A percentile compares a stretch with the other conserved stretches of the same genome.
Evolutionary conservation across 2,329 filamentous ascomycete species (phyloP).

Genomic region (Xylaria sp.): DNA sequence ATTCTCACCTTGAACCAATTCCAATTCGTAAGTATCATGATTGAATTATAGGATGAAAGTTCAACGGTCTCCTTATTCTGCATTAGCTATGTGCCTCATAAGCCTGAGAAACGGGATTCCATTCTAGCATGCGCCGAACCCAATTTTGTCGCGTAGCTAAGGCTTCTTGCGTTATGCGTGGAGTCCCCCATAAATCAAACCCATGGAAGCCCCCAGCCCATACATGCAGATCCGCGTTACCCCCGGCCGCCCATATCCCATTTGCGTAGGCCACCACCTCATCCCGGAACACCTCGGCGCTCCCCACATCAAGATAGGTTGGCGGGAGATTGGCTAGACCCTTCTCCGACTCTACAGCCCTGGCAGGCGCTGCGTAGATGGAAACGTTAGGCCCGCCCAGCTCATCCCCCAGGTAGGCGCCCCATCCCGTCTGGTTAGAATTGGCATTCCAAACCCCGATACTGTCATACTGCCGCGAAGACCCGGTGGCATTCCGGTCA

Average conservation of each 20-base stretch:
- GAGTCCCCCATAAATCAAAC: conserved; percentile 13
- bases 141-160: conserved; percentile 12
- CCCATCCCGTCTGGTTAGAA: not conserved
- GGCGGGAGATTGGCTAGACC: not conserved
- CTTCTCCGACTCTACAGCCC: not conserved
- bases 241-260: conserved; percentile 14
- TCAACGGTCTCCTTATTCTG: no score
- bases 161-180: conserved; percentile 9
- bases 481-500: not conserved
- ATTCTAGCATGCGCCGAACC: conserved; percentile 17
- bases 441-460: not conserved
- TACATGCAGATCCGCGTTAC: conserved; percentile 1
- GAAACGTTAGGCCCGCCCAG: not conserved
- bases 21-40: no score
- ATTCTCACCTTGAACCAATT: no score
- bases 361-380: conserved; percentile 3
- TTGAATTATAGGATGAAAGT: no score
- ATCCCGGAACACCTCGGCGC: conserved; percentile 14
- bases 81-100: not conserved
- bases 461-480: not conserved
- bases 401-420: not conserved
- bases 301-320: conserved; percentile 15
- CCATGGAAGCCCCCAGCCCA: conserved; percentile 14
- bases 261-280: conserved; percentile 8
- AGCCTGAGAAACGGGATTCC: not conserved